phyloP scores from a whole-genome alignment of 257 asterid species.

The Penstemon eatonii region DNA sequence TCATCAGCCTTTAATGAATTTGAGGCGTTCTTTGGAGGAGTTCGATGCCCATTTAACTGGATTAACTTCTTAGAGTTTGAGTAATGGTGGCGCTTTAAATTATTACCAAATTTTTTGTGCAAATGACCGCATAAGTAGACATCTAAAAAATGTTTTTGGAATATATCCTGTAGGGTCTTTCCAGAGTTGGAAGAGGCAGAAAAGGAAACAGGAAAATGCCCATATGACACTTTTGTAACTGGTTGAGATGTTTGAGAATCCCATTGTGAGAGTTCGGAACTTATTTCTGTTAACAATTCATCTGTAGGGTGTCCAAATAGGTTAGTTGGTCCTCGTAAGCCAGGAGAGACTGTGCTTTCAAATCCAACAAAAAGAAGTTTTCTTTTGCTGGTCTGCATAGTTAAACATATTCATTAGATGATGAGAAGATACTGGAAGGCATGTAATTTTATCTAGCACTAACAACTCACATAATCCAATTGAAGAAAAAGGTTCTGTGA shows the following conservation, averaged over 20 bases:
- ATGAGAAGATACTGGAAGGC: slow-evolving; percentile 18
- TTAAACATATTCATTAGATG: slow-evolving; percentile 30
- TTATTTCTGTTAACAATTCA: slow-evolving; percentile 59
- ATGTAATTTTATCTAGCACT: slow-evolving; percentile 14
- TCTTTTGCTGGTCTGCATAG: slow-evolving; percentile 66
- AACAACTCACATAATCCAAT: slow-evolving; percentile 13
- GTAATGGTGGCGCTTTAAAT: slow-evolving; percentile 74
- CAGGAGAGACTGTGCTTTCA: slow-evolving; percentile 72
- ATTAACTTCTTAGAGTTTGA: slow-evolving; percentile 46
- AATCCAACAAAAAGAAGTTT: slow-evolving; percentile 80
- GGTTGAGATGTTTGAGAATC: slow-evolving; percentile 51
- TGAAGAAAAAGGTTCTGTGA: neutral
- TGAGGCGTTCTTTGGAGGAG: slow-evolving; percentile 29
- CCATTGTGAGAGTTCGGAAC: slow-evolving; percentile 67
- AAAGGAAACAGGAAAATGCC: slow-evolving; percentile 94
- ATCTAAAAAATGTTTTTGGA: slow-evolving; percentile 49
- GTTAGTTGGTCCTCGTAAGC: slow-evolving; percentile 93
- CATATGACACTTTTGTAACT: slow-evolving; percentile 70
- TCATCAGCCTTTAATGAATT: slow-evolving; percentile 46
- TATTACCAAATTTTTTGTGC: slow-evolving; percentile 75
- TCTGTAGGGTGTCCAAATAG: slow-evolving; percentile 97
- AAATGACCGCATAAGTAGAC: slow-evolving; percentile 93
- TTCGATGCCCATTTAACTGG: slow-evolving; percentile 62
- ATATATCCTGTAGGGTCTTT: slow-evolving; percentile 61
- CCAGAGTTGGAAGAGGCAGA: slow-evolving; percentile 78